Conservation (phyloP, 2,329 filamentous ascomycete species). For the Beauveria scarabaeidicola region DNA sequence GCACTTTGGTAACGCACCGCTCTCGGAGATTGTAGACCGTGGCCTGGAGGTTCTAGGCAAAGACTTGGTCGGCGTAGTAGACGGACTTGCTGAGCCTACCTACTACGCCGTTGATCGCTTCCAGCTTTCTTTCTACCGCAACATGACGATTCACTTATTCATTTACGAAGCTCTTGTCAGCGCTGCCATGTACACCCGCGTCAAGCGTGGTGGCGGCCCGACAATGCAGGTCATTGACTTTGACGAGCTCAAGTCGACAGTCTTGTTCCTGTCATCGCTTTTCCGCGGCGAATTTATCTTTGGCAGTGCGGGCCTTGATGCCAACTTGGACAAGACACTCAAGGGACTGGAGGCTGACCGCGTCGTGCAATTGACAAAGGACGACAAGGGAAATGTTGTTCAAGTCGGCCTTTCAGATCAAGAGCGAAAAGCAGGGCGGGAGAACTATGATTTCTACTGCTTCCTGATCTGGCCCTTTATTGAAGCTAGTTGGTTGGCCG, state of each 20-base stretch:
- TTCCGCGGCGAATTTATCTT: constrained; percentile 98
- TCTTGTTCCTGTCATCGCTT: constrained; percentile 82
- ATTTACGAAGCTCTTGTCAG: constrained; percentile 88
- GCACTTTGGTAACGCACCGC: constrained; percentile 76
- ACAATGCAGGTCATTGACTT: constrained; percentile 72
- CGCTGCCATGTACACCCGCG: constrained; percentile 78
- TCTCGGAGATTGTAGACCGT: constrained; percentile 75
- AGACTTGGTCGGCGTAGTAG: constrained; percentile 72
- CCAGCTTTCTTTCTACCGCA: constrained; percentile 95
- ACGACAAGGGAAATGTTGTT: constrained; percentile 46
- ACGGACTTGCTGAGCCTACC: constrained; percentile 78
- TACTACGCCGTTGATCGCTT: constrained; percentile 94
- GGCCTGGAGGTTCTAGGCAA: constrained; percentile 87
- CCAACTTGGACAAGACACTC: constrained; percentile 76
- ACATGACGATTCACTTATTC: constrained; percentile 98
- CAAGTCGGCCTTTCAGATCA: constrained; percentile 65
- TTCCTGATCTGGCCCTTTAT: constrained; percentile 99
- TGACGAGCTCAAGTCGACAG: constrained; percentile 64
- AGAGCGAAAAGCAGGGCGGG: constrained; percentile 70
- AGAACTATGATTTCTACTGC: constrained; percentile 98
- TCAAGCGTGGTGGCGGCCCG: constrained; percentile 85
- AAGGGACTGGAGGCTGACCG: constrained; percentile 67
- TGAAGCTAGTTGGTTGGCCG: constrained; percentile 86
- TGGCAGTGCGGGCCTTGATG: constrained; percentile 70
- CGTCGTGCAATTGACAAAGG: constrained; percentile 60